These are phyloP conservation scores for Solanum clarkiae DNA, from an alignment of 257 asterid species.

Conservation along the genomic window DNA sequence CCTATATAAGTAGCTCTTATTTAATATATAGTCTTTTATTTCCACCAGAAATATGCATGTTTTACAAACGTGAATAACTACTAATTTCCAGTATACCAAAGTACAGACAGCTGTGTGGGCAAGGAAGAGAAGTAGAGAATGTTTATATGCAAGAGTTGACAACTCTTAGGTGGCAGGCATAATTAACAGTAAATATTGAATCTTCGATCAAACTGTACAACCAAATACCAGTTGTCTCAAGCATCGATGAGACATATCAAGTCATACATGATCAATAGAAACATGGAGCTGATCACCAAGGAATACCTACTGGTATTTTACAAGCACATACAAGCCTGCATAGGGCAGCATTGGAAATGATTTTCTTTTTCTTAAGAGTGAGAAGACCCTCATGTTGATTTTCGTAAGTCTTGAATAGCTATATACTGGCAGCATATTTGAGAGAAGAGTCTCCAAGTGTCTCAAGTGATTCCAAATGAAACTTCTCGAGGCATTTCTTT, in stretches of 20 bases:
- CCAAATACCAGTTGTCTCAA: background rate
- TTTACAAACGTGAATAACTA: background rate
- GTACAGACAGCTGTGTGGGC: background rate
- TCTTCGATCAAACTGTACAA: background rate
- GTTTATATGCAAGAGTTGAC: background rate
- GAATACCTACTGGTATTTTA: conserved; percentile 48
- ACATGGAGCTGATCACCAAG: background rate
- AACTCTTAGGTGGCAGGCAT: background rate
- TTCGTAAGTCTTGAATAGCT: conserved; percentile 46
- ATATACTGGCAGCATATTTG: conserved; percentile 60
- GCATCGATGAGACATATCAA: background rate
- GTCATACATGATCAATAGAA: background rate
- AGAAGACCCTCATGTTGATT: conserved; percentile 72
- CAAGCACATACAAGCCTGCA: conserved; percentile 62
- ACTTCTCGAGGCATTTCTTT: conserved; percentile 54
- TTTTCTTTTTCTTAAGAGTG: conserved; percentile 31
- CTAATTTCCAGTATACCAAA: background rate
- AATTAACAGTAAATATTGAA: background rate
- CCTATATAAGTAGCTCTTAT: no score
- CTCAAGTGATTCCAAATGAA: conserved; percentile 77
- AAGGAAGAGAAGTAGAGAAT: background rate
- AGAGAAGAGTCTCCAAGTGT: conserved; percentile 84
- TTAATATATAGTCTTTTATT: no score
- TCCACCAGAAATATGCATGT: background rate
- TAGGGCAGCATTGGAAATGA: conserved; percentile 45